Percentiles rank a stretch among this genome's conserved stretches.
Evolutionary conservation across 805 yeast genomes (phyloP).

Genomic region (Citeromyces matritensis): DNA sequence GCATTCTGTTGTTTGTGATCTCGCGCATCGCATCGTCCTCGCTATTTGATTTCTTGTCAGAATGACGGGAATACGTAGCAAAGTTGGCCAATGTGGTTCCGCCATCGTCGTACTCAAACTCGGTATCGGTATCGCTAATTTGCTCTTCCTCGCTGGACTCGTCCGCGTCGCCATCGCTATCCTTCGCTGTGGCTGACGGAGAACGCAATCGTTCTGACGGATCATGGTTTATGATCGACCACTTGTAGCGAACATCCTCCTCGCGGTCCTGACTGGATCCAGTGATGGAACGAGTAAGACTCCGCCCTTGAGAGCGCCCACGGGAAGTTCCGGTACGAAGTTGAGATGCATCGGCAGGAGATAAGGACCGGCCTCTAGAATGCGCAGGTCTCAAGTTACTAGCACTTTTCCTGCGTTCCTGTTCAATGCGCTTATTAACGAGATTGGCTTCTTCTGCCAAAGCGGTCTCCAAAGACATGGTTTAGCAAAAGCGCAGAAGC

Average conservation of each 20-base stretch:
- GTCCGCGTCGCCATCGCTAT: slow-evolving; percentile 5
- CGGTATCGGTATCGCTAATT: slow-evolving; percentile 42
- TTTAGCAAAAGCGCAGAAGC: no score
- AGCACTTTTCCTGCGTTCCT: slow-evolving; percentile 8
- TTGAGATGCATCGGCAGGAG: slow-evolving; percentile 1
- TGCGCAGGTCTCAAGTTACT: slow-evolving; percentile 3
- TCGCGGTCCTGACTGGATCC: slow-evolving; percentile 3
- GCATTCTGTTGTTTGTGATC: slow-evolving; percentile 10
- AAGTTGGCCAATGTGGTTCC: slow-evolving; percentile 43
- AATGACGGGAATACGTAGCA: slow-evolving; percentile 13
- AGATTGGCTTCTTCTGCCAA: slow-evolving; percentile 15
- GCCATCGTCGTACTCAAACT: slow-evolving; percentile 47
- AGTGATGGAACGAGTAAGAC: slow-evolving; percentile 6
- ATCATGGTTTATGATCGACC: slow-evolving; percentile 59
- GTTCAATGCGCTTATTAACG: slow-evolving; percentile 13
- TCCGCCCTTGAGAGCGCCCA: slow-evolving; percentile 9
- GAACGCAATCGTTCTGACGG: slow-evolving; percentile 48
- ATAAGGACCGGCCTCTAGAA: slow-evolving; percentile 8
- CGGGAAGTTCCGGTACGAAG: slow-evolving; percentile 4
- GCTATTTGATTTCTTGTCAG: slow-evolving; percentile 1
- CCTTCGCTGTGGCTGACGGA: slow-evolving; percentile 5
- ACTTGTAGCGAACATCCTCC: slow-evolving; percentile 14
- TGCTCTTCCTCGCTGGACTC: slow-evolving; percentile 40
- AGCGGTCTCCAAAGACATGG: slow-evolving; percentile 18
- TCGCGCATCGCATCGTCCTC: slow-evolving; percentile 8